Conservation (phyloP, 352 stramenopile species). For the Phytophthora aleatoria region DNA sequence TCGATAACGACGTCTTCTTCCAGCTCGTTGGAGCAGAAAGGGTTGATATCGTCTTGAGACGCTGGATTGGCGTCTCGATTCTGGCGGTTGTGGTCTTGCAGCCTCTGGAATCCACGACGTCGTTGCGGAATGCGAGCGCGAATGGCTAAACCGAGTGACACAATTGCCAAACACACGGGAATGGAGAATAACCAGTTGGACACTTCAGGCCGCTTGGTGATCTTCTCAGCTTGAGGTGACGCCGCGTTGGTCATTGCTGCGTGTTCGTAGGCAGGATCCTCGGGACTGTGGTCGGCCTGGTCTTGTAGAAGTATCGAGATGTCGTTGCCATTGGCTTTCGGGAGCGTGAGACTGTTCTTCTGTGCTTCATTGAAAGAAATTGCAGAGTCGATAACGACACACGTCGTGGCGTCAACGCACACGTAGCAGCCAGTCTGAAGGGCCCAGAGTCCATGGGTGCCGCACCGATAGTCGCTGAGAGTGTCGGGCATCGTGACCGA, state of each 20-base stretch:
- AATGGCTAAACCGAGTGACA: conserved; percentile 47
- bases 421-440: conserved; percentile 52
- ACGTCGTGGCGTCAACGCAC: conserved; percentile 49
- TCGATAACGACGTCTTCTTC: conserved; percentile 42
- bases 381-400: conserved; percentile 9
- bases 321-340: conserved; percentile 34
- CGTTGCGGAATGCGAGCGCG: conserved; percentile 14
- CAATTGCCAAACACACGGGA: conserved; percentile 44
- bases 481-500: conserved; percentile 1
- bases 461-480: conserved; percentile 23
- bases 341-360: conserved; percentile 6
- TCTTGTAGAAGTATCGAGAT: conserved; percentile 32
- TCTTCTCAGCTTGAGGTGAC: conserved; percentile 11
- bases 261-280: conserved; percentile 22
- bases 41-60: conserved; percentile 75
- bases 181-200: conserved; percentile 57
- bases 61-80: conserved; percentile 3
- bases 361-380: not conserved
- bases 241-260: conserved; percentile 8
- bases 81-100: conserved; percentile 38
- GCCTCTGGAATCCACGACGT: conserved; percentile 40
- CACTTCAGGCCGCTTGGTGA: conserved; percentile 9
- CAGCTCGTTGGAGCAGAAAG: conserved; percentile 48
- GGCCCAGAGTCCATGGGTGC: conserved; percentile 37
- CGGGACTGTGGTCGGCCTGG: conserved; percentile 17